Conservation (phyloP, 164 flowering plant species). For the Vitis vinifera region ASM3070453v1 NC_081805.1:21801501-21802000, state of each 20-base stretch:
- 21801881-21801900: conserved; percentile 40
- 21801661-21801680: conserved; percentile 18
- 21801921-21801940: conserved; percentile 74
- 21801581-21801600: no score
- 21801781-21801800: conserved; percentile 3
- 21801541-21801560: no score
- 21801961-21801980: conserved; percentile 73
- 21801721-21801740: conserved; percentile 12
- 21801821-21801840: conserved; percentile 35
- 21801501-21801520: no score
- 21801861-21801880: conserved; percentile 17
- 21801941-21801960: conserved; percentile 62
- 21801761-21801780: neutral
- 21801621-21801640: conserved; percentile 23
- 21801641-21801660: conserved; percentile 13
- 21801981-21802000: conserved; percentile 80
- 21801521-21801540: no score
- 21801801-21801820: conserved; percentile 1
- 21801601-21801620: conserved; percentile 33
- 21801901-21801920: conserved; percentile 66
- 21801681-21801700: conserved; percentile 19
- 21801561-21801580: no score
- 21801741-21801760: conserved; percentile 17
- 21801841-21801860: conserved; percentile 26
- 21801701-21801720: conserved; percentile 16